Evolutionary conservation across 129 eudicot species (phyloP), one percentile per base, ranked within the genome.

Genomic region (Tagetes erecta): DNA sequence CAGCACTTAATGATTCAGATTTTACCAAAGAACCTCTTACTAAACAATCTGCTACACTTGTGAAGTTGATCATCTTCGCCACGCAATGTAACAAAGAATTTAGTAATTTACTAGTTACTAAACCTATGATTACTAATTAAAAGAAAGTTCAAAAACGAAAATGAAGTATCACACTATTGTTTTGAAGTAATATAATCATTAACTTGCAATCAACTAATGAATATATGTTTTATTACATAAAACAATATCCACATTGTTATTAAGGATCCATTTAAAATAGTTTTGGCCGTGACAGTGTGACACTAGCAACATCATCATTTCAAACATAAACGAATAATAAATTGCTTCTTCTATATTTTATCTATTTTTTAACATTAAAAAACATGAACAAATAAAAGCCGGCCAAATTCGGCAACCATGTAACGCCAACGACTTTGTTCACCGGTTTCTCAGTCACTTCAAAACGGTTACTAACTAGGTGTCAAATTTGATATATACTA

Each of bases 371-470:
- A 52, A 62, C 45, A 67, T 55, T 76, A 53, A 53, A 39, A 74
- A 27, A 67, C 13, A 5, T 30, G 6, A 3, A 37, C 36, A 68
- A 70, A 60, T 68, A 47, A 59, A 49, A 78, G 76, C 82, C 82
- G 82, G 82, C 82, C 11, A 13, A 62, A 71, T 71, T 72, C 82
- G 82, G 82, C 60, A 13, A 60, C 63, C 77, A 71, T 78, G 82
- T 71, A 71, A 78, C 66, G 77, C 77, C 82, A 71, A 78, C 72
- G 3, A 52, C 64, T 60, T 70, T 78, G 65, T 47, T 77, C 76
- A 58, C 75, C 81, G 72, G 51, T 64, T 75, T 45, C 63, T 60
- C 70, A 37, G 4, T 6, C 65, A 71, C 30, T 70, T 70, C 55
- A 50, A 50, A 60, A 64, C 39, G 13, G 27, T 63, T 74, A 62